These are phyloP conservation scores for Penicillium manginii DNA, from an alignment of 495 filamentous ascomycete genomes.

Conservation along the genomic window DNA sequence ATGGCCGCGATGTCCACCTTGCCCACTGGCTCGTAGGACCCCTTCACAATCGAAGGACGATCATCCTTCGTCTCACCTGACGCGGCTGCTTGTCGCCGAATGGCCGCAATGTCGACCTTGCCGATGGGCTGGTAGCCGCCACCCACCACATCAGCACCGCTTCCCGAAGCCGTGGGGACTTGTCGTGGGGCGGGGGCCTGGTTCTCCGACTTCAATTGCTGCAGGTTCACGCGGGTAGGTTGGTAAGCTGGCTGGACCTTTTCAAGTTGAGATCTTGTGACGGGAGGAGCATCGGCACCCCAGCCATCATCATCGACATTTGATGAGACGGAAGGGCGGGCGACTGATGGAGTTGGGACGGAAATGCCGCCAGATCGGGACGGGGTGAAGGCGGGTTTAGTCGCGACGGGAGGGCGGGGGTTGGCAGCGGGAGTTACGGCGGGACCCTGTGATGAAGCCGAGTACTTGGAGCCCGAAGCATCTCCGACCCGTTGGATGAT, in stretches of 20 bases:
- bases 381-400: slow-evolving; percentile 88
- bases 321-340: slow-evolving; percentile 42
- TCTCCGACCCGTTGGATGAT: slow-evolving; percentile 96
- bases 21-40: slow-evolving; percentile 88
- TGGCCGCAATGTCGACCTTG: slow-evolving; percentile 92
- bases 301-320: slow-evolving; percentile 78
- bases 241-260: slow-evolving; percentile 92
- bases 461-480: slow-evolving; percentile 94
- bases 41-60: slow-evolving; percentile 81
- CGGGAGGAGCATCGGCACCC: slow-evolving; percentile 90
- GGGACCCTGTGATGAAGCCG: slow-evolving; percentile 59
- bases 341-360: slow-evolving; percentile 62
- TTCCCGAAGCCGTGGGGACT: slow-evolving; percentile 30
- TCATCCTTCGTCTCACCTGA: slow-evolving; percentile 65
- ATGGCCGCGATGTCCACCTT: slow-evolving; percentile 97
- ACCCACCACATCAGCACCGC: slow-evolving; percentile 69
- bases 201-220: slow-evolving; percentile 69
- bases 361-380: slow-evolving; percentile 64
- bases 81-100: slow-evolving; percentile 77
- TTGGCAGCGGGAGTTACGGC: slow-evolving; percentile 41
- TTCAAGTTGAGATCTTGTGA: slow-evolving; percentile 85
- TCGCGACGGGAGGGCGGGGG: slow-evolving; percentile 71
- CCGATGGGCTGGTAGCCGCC: slow-evolving; percentile 96
- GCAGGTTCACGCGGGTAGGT: slow-evolving; percentile 91
- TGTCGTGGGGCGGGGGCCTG: slow-evolving; percentile 58